A percentile compares a stretch with the other conserved stretches of the same genome.
Evolutionary conservation across 345 rosid genomes (phyloP).

Genomic region (Gynandropsis gynandra): DNA sequence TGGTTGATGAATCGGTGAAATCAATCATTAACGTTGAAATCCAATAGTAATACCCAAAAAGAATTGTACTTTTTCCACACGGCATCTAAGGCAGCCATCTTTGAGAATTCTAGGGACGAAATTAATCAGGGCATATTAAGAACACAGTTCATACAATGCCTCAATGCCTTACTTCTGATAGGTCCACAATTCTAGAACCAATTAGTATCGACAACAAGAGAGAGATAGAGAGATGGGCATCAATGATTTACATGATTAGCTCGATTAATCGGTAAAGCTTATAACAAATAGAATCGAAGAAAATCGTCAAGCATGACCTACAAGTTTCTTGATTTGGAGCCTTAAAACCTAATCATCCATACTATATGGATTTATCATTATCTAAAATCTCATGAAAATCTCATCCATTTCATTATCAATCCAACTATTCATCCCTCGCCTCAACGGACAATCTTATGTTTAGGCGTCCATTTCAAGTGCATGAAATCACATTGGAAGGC

Average conservation of each 20-base stretch:
- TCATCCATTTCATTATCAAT: background rate
- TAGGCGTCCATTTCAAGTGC: background rate
- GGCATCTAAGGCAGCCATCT: background rate
- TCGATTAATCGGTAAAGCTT: background rate
- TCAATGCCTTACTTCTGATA: background rate
- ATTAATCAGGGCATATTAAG: conserved; percentile 8
- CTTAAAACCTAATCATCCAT: too few species aligned
- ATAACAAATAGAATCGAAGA: too few species aligned
- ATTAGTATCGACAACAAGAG: background rate
- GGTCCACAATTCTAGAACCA: background rate
- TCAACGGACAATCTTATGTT: background rate
- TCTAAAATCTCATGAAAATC: too few species aligned
- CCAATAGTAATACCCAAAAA: conserved; percentile 1
- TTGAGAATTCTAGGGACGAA: conserved; percentile 7
- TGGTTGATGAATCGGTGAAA: background rate
- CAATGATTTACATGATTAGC: background rate
- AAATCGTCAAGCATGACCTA: too few species aligned
- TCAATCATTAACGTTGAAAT: conserved; percentile 21
- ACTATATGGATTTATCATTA: too few species aligned
- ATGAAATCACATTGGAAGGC: too few species aligned
- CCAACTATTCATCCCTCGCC: background rate
- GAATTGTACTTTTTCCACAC: background rate
- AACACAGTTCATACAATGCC: background rate
- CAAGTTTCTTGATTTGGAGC: too few species aligned
- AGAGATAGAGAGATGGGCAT: background rate